A percentile compares a stretch with the other conserved stretches of the same genome.
Conservation (phyloP, 1,284 basidiomycete species). For the Ganoderma boninense region DNA sequence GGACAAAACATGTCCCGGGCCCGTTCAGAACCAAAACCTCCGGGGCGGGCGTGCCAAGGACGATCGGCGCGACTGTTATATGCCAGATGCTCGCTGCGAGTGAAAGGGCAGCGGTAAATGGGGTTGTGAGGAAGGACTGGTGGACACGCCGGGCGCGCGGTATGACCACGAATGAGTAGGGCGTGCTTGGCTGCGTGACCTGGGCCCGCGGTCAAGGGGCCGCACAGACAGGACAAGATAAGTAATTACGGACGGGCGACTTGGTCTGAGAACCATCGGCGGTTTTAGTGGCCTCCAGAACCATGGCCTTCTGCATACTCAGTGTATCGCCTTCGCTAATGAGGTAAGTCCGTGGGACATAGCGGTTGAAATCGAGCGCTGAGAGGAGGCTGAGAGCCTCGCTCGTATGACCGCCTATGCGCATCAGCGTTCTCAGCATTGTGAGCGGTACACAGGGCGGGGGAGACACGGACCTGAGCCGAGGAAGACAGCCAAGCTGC, state of each 20-base stretch:
- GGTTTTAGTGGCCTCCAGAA: constrained; percentile 64
- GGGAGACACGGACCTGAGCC: constrained; percentile 60
- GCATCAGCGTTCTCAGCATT: constrained; percentile 14
- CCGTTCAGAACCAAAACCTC: constrained; percentile 93
- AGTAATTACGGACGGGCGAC: constrained; percentile 34
- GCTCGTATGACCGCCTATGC: constrained; percentile 90
- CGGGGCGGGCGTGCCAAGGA: constrained; percentile 55
- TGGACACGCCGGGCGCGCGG: constrained; percentile 89
- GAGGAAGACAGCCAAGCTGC: constrained; percentile 66
- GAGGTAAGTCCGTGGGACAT: constrained; percentile 84
- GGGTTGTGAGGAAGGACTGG: constrained; percentile 76
- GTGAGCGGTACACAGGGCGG: not conserved
- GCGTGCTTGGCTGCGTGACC: constrained; percentile 24
- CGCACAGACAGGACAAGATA: constrained; percentile 8
- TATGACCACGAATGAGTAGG: constrained; percentile 68
- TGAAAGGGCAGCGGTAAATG: constrained; percentile 70
- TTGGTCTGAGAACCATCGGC: constrained; percentile 17
- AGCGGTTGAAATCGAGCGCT: constrained; percentile 79
- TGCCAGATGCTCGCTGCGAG: constrained; percentile 65
- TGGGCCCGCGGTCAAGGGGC: constrained; percentile 20
- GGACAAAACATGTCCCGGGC: constrained; percentile 91
- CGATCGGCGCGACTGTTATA: constrained; percentile 59
- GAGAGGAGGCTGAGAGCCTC: constrained; percentile 87
- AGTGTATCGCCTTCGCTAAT: constrained; percentile 85
- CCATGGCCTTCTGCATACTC: constrained; percentile 75